Base-by-base conservation (phyloP, 352 stramenopile genomes). In the Phytophthora cryptogea region DNA sequence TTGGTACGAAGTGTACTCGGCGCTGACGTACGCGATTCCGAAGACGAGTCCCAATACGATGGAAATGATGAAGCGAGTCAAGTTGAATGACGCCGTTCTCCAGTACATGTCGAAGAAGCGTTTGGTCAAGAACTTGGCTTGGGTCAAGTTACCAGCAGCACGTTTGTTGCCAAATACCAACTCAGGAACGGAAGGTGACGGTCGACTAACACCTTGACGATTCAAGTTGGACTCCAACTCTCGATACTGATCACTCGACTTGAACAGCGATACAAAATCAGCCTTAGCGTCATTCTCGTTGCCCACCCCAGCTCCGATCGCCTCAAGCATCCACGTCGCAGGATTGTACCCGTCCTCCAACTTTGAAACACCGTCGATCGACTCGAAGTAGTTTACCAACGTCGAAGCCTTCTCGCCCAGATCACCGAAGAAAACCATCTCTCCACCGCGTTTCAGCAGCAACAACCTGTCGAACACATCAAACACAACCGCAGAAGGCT, bases 261-360 rank as follows among this genome's bases (percentile, higher is more conserved):
- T 39, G 31, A 68, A 68, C 2, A 53, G 10, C 4, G 26, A n/a
- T 2, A 53, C 45, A 26, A 68, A 68, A 8, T 70, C 44, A 1
- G 20, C 43, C 4, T 43, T 58, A 11, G 20, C 42, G 6, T 26
- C 17, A 8, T 9, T 59, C 27, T 50, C 45, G 11, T 73, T 97
- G 48, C 27, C 49, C 20, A 71, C 60, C 16, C 69, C 72, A 30
- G 73, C 77, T 9, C 74, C 72, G 14, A 87, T 80, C 11, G 75
- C 72, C 17, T 86, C 72, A 7, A 97, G 58, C 84, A 96, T 94
- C 85, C 84, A 96, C 35, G 88, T 90, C 11, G 88, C 86, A n/a
- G 88, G 88, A 45, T 97, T 97, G 48, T 87, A 77, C 28, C 74
- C 72, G 41, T 60, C 41, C 14, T 78, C 61, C 37, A 96, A 74